These are phyloP conservation scores for Calonectria pauciramosa DNA, from an alignment of 2,329 filamentous ascomycete species.

Conservation along the genomic window DNA sequence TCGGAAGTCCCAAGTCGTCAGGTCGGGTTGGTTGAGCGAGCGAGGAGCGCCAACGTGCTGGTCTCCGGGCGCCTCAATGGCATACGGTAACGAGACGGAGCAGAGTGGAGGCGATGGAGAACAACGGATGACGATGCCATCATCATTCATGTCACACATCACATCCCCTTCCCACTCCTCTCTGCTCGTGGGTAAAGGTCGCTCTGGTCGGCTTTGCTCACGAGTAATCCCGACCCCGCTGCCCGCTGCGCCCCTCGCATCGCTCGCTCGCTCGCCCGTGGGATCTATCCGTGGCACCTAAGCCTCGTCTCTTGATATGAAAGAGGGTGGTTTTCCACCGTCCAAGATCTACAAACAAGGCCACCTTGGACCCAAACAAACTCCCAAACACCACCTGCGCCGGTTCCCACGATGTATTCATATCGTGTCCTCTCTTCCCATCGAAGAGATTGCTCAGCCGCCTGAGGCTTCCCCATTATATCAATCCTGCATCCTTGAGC, in stretches of 20 bases:
- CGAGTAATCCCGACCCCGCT: slow-evolving; percentile 15
- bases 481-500: slow-evolving; percentile 47
- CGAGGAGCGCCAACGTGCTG: slow-evolving; percentile 36
- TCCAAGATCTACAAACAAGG: slow-evolving; percentile 60
- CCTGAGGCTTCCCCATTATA: slow-evolving; percentile 49
- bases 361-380: slow-evolving; percentile 45
- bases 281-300: neutral
- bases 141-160: slow-evolving; percentile 14
- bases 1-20: slow-evolving; percentile 32
- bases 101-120: neutral
- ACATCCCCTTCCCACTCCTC: neutral
- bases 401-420: slow-evolving; percentile 44
- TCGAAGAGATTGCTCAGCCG: slow-evolving; percentile 51
- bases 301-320: slow-evolving; percentile 56
- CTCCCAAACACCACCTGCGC: slow-evolving; percentile 48
- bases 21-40: slow-evolving; percentile 30
- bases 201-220: neutral
- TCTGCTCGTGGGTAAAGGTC: neutral
- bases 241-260: slow-evolving; percentile 25
- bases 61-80: slow-evolving; percentile 33
- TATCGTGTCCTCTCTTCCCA: slow-evolving; percentile 50
- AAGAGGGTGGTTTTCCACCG: slow-evolving; percentile 59
- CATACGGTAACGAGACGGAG: slow-evolving; percentile 15
- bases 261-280: slow-evolving; percentile 22
- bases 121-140: slow-evolving; percentile 2